Base-by-base conservation (phyloP, 192 early-diverging fungal genomes). In the Coemansia sp. region DNA sequence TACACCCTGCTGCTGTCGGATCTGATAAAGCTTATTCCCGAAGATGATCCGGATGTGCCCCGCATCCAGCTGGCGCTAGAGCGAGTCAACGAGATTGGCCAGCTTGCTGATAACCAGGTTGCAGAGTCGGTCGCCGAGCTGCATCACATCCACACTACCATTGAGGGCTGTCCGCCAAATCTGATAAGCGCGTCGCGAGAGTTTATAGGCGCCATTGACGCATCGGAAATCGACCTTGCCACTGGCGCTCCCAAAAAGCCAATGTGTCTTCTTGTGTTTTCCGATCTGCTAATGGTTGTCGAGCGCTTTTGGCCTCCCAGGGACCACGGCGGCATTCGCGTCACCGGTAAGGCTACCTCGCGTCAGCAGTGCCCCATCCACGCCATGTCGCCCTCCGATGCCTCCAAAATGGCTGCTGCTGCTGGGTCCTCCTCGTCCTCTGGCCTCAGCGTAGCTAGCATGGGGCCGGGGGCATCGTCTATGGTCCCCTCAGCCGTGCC, bases 1-100 rank as follows among this genome's bases (percentile, higher is more conserved):
- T 93, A 94, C 78, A 87, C 88, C 34, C 70, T 93, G 64, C 72
- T 93, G 44, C 78, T 93, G 47, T 88, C 77, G 1, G 78, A 86
- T 43, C 70, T 86, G 53, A 74, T 86, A 24, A 77, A 79, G 68
- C 65, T 63, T 38, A 78, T 74, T 16, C 75, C 74, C 15, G 75
- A 72, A 20, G 75, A 83, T 29, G 75, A 80, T 63, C 73, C 76
- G 10, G 85, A 86, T 33, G 70, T 67, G 15, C 55, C 72, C 6
- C 72, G 76, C 18, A 76, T 86, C 27, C 70, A 71, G 61, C 65
- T 83, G 22, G 85, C 85, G 5, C 68, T 83, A 15, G 81, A 83
- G 55, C 69, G 78, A 22, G 76, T 80, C 8, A 78, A 86, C 62
- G 85, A 86, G 66, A 86, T 86, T 44, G 85, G 85, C 22, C 80